Evolutionary conservation across 139 green algal genomes (phyloP).

Genomic region (Chlamydomonas sphaeroides): DNA sequence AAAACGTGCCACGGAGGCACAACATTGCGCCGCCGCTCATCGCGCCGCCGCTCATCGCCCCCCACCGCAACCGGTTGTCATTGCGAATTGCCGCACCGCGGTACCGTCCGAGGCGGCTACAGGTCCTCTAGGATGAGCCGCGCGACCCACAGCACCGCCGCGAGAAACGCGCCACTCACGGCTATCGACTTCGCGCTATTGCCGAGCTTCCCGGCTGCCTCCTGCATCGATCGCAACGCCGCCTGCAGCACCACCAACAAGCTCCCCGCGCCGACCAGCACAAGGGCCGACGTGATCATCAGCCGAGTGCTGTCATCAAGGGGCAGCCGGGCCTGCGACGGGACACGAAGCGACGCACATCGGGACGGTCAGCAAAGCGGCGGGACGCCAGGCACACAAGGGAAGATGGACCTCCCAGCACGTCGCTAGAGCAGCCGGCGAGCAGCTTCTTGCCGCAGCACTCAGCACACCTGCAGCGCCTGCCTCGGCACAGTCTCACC

Average conservation of each 20-base stretch:
- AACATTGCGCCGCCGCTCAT: too few species aligned
- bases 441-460: background rate
- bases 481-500: constrained; percentile 43
- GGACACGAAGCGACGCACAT: too few species aligned
- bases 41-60: too few species aligned
- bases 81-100: too few species aligned
- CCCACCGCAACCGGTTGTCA: too few species aligned
- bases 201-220: background rate
- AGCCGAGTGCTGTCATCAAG: constrained; percentile 67
- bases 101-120: too few species aligned
- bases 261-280: constrained; percentile 40
- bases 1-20: too few species aligned
- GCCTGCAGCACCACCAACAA: constrained; percentile 18
- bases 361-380: background rate
- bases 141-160: background rate
- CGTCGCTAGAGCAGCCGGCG: too few species aligned
- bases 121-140: constrained; percentile 10
- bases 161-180: background rate
- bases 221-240: background rate
- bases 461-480: constrained; percentile 47
- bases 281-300: constrained; percentile 49
- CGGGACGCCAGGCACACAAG: background rate
- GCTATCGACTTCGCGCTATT: background rate
- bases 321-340: constrained; percentile 13
- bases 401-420: background rate